Conservation (phyloP, 331 rosid species). For the Rhamnella rubrinervis region DNA sequence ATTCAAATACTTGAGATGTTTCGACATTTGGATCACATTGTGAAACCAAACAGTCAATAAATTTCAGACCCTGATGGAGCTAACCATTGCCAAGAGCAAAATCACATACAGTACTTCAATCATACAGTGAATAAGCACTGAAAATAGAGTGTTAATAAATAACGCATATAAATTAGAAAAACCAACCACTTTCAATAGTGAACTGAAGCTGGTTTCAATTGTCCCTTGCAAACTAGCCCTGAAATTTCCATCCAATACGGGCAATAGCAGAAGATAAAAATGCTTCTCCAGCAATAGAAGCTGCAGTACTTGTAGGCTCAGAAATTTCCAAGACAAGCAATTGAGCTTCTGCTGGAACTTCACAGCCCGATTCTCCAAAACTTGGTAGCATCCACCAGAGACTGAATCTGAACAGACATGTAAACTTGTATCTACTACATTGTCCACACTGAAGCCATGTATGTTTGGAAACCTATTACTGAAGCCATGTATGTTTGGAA, state of each 20-base stretch:
- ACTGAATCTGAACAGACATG: conserved; percentile 57
- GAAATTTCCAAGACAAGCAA: conserved; percentile 50
- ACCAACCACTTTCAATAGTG: conserved; percentile 60
- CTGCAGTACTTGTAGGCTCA: too few species aligned
- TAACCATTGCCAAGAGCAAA: neutral
- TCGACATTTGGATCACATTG: conserved; percentile 51
- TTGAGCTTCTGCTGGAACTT: conserved; percentile 70
- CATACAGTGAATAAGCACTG: too few species aligned
- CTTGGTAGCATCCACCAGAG: conserved; percentile 75
- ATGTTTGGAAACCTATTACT: too few species aligned
- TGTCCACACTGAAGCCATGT: neutral
- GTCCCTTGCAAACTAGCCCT: conserved; percentile 64
- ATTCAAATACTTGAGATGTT: conserved; percentile 47
- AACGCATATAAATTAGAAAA: neutral
- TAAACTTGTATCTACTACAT: conserved; percentile 46
- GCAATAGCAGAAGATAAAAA: conserved; percentile 51
- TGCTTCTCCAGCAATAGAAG: too few species aligned
- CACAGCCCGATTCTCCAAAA: conserved; percentile 43
- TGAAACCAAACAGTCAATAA: neutral
- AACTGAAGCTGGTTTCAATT: conserved; percentile 45
- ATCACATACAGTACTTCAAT: too few species aligned
- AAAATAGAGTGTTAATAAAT: neutral
- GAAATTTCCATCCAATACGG: conserved; percentile 65
- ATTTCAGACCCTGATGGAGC: neutral
- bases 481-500: neutral